These are phyloP conservation scores for Phaeophleospora eucalypticola DNA, from an alignment of 2,329 filamentous ascomycete species.

Conservation along the genomic window DNA sequence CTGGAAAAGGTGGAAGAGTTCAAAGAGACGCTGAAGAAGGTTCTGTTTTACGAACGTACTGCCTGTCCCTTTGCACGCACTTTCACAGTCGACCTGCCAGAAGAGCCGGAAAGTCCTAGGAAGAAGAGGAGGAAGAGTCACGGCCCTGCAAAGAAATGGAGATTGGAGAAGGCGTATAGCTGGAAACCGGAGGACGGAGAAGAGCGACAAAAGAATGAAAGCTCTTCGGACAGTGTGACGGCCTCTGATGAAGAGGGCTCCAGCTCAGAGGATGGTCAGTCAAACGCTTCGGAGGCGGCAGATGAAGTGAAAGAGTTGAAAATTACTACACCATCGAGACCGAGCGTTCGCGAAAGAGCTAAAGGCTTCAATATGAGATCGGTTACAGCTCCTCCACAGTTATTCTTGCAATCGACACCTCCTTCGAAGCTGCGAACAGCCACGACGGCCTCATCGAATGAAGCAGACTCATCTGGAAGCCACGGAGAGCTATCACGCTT, in stretches of 20 bases:
- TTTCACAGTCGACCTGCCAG: constrained; percentile 71
- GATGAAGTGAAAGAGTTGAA: constrained; percentile 14
- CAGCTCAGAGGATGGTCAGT: constrained; percentile 15
- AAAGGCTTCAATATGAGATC: constrained; percentile 26
- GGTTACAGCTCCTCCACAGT: constrained; percentile 38
- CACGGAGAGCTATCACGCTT: background rate
- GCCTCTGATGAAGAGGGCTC: constrained; percentile 22
- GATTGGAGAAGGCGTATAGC: constrained; percentile 39
- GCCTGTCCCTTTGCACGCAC: constrained; percentile 76
- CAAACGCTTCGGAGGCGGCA: constrained; percentile 9
- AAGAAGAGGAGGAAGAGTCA: constrained; percentile 62
- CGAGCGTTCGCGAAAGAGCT: constrained; percentile 20
- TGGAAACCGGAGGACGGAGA: constrained; percentile 45
- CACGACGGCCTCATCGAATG: constrained; percentile 27
- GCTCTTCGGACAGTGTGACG: constrained; percentile 19
- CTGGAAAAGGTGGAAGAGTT: constrained; percentile 61
- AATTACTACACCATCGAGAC: constrained; percentile 18
- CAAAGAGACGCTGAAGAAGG: constrained; percentile 64
- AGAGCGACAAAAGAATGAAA: constrained; percentile 13
- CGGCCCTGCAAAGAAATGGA: constrained; percentile 51
- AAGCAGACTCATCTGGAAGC: background rate
- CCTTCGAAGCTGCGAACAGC: constrained; percentile 35
- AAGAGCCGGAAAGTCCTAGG: constrained; percentile 59
- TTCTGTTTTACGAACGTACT: constrained; percentile 83
- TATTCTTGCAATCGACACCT: constrained; percentile 42